Evolutionary conservation across 129 eudicot genomes (phyloP).

Genomic region (Centella asiatica): DNA sequence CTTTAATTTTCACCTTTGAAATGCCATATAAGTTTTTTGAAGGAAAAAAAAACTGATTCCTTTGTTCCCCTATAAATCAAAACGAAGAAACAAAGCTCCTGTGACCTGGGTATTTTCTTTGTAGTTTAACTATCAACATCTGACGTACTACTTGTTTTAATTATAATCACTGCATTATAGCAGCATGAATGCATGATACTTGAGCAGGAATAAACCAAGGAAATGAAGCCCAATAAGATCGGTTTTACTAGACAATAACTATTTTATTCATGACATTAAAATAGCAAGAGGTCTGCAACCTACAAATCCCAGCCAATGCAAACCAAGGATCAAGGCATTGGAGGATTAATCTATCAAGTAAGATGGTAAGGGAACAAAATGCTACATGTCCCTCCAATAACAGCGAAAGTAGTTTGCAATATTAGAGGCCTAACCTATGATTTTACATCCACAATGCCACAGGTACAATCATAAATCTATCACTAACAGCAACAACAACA

Average conservation of each 20-base stretch:
- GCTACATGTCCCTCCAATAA: conserved; percentile 17
- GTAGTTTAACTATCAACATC: too few relatives aligned
- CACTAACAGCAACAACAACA: conserved; percentile 20
- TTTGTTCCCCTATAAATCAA: background rate
- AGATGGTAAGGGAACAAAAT: conserved; percentile 24
- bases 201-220: background rate
- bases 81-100: background rate
- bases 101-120: too few relatives aligned
- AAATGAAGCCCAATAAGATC: too few relatives aligned
- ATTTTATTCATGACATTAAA: conserved; percentile 40
- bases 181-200: too few relatives aligned
- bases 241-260: too few relatives aligned
- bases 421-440: conserved; percentile 35
- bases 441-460: conserved; percentile 34
- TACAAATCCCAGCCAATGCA: conserved; percentile 32
- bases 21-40: too few relatives aligned
- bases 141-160: too few relatives aligned
- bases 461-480: conserved; percentile 30
- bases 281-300: conserved; percentile 30
- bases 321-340: conserved; percentile 14
- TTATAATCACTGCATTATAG: too few relatives aligned
- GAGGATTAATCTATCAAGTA: conserved; percentile 17
- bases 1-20: conserved; percentile 9
- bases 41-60: conserved; percentile 11
- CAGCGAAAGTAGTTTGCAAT: conserved; percentile 1